Conservation (phyloP, 306 rosid genomes). For the Prunus kanzakura region DNA sequence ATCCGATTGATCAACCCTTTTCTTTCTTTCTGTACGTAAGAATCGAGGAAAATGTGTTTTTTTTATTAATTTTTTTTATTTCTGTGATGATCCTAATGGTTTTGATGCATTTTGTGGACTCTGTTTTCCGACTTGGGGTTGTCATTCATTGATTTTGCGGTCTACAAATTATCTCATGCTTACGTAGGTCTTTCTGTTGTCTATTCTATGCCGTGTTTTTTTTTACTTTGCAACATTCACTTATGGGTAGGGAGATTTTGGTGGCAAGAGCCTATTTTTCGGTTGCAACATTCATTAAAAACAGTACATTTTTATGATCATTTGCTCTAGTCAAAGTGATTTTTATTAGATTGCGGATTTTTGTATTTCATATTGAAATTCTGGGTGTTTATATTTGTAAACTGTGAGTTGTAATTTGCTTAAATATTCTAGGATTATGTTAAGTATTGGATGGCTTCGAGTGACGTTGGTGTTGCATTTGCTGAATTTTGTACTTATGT, state of each 20-base stretch:
- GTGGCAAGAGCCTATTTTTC: neutral
- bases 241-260: neutral
- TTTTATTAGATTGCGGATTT: neutral
- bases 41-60: neutral
- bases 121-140: slow-evolving; percentile 5
- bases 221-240: neutral
- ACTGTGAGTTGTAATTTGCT: neutral
- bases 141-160: slow-evolving; percentile 8
- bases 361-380: neutral
- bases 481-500: neutral
- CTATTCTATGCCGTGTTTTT: neutral
- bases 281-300: neutral
- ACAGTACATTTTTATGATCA: neutral
- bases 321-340: neutral
- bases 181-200: neutral
- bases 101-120: slow-evolving; percentile 7
- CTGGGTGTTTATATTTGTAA: neutral
- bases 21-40: neutral
- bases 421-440: neutral
- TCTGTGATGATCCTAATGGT: neutral
- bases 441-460: neutral
- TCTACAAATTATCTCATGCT: neutral
- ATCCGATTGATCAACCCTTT: neutral
- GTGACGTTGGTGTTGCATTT: neutral
- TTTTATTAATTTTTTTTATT: neutral